Percentiles rank a stretch among this genome's conserved stretches.
Conservation (phyloP, 495 filamentous ascomycete species). For the Aspergillus diversus region DNA sequence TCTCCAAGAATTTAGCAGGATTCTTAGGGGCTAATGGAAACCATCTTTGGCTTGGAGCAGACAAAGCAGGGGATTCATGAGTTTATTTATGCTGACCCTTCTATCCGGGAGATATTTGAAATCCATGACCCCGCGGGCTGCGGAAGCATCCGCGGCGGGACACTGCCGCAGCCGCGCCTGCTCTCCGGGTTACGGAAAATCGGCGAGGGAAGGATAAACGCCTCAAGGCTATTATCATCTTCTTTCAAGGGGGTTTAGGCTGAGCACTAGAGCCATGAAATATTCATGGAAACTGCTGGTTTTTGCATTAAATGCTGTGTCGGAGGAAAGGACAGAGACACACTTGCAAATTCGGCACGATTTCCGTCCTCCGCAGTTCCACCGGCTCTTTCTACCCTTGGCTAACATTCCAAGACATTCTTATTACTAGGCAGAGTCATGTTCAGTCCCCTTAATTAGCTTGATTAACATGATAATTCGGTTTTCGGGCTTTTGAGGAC, state of each 20-base stretch:
- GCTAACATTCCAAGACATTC: neutral
- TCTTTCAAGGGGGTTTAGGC: neutral
- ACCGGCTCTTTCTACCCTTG: neutral
- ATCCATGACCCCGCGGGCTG: constrained; percentile 13
- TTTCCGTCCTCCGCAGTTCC: neutral
- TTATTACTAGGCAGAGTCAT: neutral
- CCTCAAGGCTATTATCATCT: neutral
- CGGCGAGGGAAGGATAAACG: neutral
- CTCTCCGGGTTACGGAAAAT: neutral
- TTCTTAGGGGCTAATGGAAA: too few relatives aligned
- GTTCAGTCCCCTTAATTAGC: too few relatives aligned
- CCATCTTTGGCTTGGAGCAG: too few relatives aligned
- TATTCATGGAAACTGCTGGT: neutral
- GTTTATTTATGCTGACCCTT: constrained; percentile 2
- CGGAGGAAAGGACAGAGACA: neutral
- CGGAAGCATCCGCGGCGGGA: constrained; percentile 21
- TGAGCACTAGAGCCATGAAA: neutral
- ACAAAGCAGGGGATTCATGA: neutral
- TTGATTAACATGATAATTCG: too few relatives aligned
- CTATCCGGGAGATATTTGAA: constrained; percentile 9
- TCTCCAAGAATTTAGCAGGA: too few relatives aligned
- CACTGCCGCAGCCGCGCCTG: constrained; percentile 1
- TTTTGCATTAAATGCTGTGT: too few relatives aligned
- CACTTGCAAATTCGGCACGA: neutral
- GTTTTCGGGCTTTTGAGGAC: too few relatives aligned